These are phyloP conservation scores for Neurospora intermedia DNA, from an alignment of 495 filamentous ascomycete genomes.

Conservation along the genomic window DNA sequence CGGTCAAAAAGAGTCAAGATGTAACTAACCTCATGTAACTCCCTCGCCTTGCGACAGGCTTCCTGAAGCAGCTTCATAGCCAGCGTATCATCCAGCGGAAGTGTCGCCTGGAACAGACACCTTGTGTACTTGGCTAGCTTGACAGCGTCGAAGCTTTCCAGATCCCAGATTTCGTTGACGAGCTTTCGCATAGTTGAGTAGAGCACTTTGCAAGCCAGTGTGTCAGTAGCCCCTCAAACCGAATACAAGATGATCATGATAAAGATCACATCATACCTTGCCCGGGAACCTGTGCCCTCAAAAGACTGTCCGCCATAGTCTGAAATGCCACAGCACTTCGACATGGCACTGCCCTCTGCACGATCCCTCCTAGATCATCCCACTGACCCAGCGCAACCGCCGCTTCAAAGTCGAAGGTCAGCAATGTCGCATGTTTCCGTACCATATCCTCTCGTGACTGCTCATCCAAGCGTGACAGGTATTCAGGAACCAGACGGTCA, in stretches of 20 bases:
- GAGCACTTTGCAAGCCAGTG: slow-evolving; percentile 17
- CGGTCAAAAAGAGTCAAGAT: background rate
- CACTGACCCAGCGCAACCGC: slow-evolving; percentile 53
- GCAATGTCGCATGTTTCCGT: slow-evolving; percentile 49
- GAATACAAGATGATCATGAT: no score
- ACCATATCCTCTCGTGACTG: slow-evolving; percentile 39
- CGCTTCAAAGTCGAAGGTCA: slow-evolving; percentile 71
- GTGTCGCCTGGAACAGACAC: slow-evolving; percentile 56
- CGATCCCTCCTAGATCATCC: slow-evolving; percentile 51
- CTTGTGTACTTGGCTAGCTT: slow-evolving; percentile 62
- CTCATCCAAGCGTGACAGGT: slow-evolving; percentile 31
- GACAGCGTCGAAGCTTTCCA: slow-evolving; percentile 38
- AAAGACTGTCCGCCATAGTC: slow-evolving; percentile 49
- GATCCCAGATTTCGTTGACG: slow-evolving; percentile 49
- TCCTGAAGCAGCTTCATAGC: slow-evolving; percentile 50
- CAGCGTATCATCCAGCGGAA: slow-evolving; percentile 32
- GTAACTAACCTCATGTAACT: slow-evolving; percentile 28
- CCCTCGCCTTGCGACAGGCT: slow-evolving; percentile 37
- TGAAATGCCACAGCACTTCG: slow-evolving; percentile 30
- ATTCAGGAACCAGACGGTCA: slow-evolving; percentile 28
- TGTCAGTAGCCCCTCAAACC: background rate
- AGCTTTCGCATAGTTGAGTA: slow-evolving; percentile 47
- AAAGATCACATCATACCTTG: slow-evolving; percentile 15
- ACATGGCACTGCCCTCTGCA: slow-evolving; percentile 40
- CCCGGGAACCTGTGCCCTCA: slow-evolving; percentile 43